These are phyloP conservation scores for Pythium aquatile DNA, from an alignment of 352 stramenopile genomes.

Conservation along the genomic window DNA sequence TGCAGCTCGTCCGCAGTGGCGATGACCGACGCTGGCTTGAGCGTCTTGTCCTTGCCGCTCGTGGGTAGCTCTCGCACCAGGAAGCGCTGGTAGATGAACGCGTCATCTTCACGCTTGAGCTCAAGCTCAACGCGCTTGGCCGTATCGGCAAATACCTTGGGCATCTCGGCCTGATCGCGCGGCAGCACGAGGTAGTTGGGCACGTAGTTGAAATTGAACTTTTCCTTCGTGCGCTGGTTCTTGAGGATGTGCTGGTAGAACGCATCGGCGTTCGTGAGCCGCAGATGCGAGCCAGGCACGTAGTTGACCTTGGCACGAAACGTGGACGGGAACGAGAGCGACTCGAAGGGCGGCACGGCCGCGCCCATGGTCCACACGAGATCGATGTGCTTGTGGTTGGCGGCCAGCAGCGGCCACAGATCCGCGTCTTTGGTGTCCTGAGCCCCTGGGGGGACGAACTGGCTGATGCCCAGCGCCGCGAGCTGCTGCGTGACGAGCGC, in stretches of 20 bases:
- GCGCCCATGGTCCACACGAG: constrained; percentile 58
- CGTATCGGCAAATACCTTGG: constrained; percentile 39
- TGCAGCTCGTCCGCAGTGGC: constrained; percentile 47
- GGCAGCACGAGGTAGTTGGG: constrained; percentile 62
- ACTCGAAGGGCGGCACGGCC: constrained; percentile 28
- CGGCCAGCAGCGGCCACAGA: constrained; percentile 43
- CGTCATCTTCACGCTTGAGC: constrained; percentile 47
- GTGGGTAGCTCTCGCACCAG: constrained; percentile 44
- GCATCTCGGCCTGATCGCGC: constrained; percentile 45
- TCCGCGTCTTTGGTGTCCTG: constrained; percentile 20
- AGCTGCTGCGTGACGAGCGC: constrained; percentile 51
- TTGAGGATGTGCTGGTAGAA: constrained; percentile 45
- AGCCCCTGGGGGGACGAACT: constrained; percentile 33
- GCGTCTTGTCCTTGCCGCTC: constrained; percentile 35
- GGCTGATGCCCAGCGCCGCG: constrained; percentile 47
- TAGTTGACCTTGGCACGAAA: constrained; percentile 69
- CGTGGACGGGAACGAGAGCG: constrained; percentile 41
- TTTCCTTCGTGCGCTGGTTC: constrained; percentile 49
- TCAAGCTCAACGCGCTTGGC: constrained; percentile 57
- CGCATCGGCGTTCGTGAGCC: constrained; percentile 42
- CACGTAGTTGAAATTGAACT: constrained; percentile 71
- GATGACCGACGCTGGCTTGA: constrained; percentile 35
- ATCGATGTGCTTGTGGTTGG: constrained; percentile 51
- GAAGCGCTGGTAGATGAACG: constrained; percentile 62
- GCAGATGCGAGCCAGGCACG: constrained; percentile 46